Base-by-base conservation (phyloP, 192 early-diverging fungal species). In the Linderina pennispora region DNA sequence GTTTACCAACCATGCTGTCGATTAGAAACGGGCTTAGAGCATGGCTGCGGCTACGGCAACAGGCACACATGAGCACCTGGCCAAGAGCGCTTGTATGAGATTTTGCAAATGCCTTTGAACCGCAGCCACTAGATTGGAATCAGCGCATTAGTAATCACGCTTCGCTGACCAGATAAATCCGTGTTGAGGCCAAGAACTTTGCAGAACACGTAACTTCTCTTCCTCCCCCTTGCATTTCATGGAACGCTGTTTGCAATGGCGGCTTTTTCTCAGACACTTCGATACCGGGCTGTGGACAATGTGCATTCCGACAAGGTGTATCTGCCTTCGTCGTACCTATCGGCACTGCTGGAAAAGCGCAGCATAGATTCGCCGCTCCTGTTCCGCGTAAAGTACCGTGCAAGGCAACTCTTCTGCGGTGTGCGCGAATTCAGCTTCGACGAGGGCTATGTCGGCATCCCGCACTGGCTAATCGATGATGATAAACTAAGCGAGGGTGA, bases 391-490 rank as follows among this genome's bases (percentile, higher is more conserved):
- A 17, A n/a, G 8, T 21, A 14, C 1, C 45, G 35, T 16, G 22
- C 32, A 34, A 23, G 18, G 4, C 19, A 8, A 7, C 23, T 23
- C n/a, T 55, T 46, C 40, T 71, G 79, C 36, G 80, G 84, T n/a
- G 88, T 90, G 37, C 77, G 80, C 35, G 88, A 87, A 50, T 90
- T 87, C 43, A 82, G 80, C 35, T 50, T 74, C 2, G 62, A 65
- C 4, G 81, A 83, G 23, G 74, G 60, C 4, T 33, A 41, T 1
- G 49, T 57, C 4, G 59, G 71, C 0, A 55, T 77, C 11, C 85
- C 85, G 3, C 43, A 43, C 4, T 87, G 80, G 80, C 72, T 80
- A 48, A 50, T 75, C 43, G 21, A 42, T 19, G 74, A 65, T 7
- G 48, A 77, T 0, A 54, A 62, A 15, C 53, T 80, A 3, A 15